A percentile compares a stretch with the other conserved stretches of the same genome.
Conservation (phyloP, 73 alveolate genomes). For the Paramecium bursaria region DNA sequence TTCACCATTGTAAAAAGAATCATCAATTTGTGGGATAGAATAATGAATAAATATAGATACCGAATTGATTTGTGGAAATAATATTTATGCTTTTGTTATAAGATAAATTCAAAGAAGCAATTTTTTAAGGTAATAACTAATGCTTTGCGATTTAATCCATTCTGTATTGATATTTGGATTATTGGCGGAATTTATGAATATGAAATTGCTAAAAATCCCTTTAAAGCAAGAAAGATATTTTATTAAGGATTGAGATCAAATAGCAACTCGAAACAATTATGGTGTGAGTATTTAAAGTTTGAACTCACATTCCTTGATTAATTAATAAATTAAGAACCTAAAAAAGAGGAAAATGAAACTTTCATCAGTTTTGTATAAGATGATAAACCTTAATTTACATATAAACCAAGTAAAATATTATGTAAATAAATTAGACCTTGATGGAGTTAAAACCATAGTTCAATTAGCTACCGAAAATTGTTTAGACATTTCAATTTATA, state of each 20-base stretch:
- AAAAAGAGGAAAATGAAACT: neutral
- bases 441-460: constrained; percentile 30
- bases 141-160: constrained; percentile 68
- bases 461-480: constrained; percentile 39
- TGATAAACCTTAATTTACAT: neutral
- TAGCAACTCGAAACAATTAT: neutral
- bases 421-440: neutral
- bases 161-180: constrained; percentile 61
- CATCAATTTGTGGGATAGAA: constrained; percentile 66
- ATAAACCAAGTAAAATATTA: neutral
- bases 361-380: neutral
- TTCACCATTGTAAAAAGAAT: constrained; percentile 67
- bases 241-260: constrained; percentile 40
- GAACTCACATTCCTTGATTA: neutral
- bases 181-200: constrained; percentile 65
- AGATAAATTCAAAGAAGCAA: constrained; percentile 60
- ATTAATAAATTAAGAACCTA: neutral
- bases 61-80: constrained; percentile 68
- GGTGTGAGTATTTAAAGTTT: constrained; percentile 32
- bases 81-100: constrained; percentile 64
- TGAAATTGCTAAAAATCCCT: constrained; percentile 60
- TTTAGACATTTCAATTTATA: neutral
- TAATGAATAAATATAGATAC: constrained; percentile 63
- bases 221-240: constrained; percentile 66
- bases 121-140: constrained; percentile 65